These are phyloP conservation scores for Leccinum pachyderme DNA, from an alignment of 1,284 basidiomycete species.

Conservation along the genomic window DNA sequence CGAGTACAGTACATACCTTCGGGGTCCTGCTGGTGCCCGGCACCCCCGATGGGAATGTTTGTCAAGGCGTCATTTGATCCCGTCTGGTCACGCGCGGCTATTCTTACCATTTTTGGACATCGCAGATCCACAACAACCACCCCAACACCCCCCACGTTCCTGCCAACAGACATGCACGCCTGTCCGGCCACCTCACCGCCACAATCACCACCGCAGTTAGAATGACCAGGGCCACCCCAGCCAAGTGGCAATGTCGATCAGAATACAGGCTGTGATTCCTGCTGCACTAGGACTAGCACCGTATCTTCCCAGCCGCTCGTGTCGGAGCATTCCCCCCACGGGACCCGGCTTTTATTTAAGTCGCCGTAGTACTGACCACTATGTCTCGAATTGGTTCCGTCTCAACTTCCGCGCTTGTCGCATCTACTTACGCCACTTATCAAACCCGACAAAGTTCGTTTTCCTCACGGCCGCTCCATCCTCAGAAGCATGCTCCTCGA, in stretches of 20 bases:
- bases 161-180: conserved; percentile 1
- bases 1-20: conserved; percentile 9
- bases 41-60: conserved; percentile 23
- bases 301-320: conserved; percentile 13
- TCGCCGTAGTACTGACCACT: conserved; percentile 22
- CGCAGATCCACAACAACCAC: conserved; percentile 13
- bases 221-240: background rate
- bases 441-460: conserved; percentile 29
- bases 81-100: conserved; percentile 16
- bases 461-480: conserved; percentile 3
- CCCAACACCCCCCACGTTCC: background rate
- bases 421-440: conserved; percentile 28
- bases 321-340: conserved; percentile 10
- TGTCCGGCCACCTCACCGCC: conserved; percentile 9
- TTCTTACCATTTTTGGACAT: conserved; percentile 5
- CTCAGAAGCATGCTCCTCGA: background rate
- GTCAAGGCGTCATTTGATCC: conserved; percentile 20
- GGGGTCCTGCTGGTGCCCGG: conserved; percentile 22
- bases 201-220: conserved; percentile 9
- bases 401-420: conserved; percentile 35
- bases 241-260: conserved; percentile 1
- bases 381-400: conserved; percentile 29
- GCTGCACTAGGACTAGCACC: background rate
- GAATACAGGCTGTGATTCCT: background rate
- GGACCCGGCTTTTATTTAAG: conserved; percentile 9